These are phyloP conservation scores for Dioszegia hungarica DNA, from an alignment of 768 basidiomycete species.

Conservation along the genomic window DNA sequence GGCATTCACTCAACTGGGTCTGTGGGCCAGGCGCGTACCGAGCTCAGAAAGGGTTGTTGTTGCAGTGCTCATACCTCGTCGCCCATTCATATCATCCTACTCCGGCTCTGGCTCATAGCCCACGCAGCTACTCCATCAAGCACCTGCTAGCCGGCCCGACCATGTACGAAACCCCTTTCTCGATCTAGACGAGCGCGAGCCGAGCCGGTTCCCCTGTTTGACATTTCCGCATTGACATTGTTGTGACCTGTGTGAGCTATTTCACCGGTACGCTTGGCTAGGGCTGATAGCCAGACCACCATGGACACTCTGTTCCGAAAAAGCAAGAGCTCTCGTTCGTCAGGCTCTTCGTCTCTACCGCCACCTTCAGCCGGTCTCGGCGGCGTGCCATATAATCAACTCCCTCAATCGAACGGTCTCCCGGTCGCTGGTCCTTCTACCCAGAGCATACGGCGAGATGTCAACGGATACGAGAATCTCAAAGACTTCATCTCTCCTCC, in stretches of 20 bases:
- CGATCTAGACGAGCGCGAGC: too few relatives aligned
- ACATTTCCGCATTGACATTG: not conserved
- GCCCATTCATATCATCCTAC: too few relatives aligned
- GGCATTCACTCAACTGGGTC: too few relatives aligned
- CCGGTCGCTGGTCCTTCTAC: conserved; percentile 25
- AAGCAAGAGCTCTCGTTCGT: conserved; percentile 9
- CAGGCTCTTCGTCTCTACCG: conserved; percentile 16
- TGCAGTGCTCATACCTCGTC: too few relatives aligned
- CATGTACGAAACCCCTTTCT: too few relatives aligned
- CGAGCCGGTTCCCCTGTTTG: too few relatives aligned
- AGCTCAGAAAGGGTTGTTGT: too few relatives aligned
- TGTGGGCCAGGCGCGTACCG: too few relatives aligned
- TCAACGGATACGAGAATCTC: not conserved
- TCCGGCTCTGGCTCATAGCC: too few relatives aligned
- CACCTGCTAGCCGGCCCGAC: too few relatives aligned
- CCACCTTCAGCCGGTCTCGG: conserved; percentile 9
- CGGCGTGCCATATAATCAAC: conserved; percentile 26
- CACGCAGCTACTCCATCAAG: too few relatives aligned
- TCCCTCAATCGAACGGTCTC: conserved; percentile 6
- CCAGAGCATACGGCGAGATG: not conserved
- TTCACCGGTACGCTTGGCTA: not conserved
- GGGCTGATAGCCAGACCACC: not conserved
- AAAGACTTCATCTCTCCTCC: conserved; percentile 21
- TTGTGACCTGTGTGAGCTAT: conserved; percentile 1
- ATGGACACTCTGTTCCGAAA: conserved; percentile 29